Evolutionary conservation across 352 stramenopile species (phyloP).

Genomic region (Phytopythium oedochilum): DNA sequence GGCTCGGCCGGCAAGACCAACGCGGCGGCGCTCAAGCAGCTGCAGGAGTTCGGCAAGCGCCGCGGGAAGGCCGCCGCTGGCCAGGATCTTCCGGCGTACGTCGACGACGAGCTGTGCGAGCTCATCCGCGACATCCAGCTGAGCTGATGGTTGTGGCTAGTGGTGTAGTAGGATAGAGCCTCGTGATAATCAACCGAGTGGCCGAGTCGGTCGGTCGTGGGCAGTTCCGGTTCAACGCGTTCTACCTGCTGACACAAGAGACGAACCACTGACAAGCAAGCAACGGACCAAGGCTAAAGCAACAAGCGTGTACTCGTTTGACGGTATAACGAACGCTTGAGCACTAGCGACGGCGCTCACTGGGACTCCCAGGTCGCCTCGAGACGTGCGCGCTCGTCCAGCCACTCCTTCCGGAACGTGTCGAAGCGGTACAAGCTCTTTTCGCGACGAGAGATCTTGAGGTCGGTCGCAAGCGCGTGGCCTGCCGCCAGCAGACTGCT

Average conservation of each 20-base stretch:
- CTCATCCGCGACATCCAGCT: slow-evolving; percentile 52
- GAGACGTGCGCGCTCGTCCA: slow-evolving; percentile 61
- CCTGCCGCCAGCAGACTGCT: slow-evolving; percentile 19
- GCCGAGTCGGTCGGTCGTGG: no score
- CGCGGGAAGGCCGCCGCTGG: slow-evolving; percentile 13
- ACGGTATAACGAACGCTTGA: no score
- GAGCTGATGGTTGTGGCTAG: slow-evolving; percentile 3
- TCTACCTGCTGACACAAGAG: not conserved
- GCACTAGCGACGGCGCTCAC: slow-evolving; percentile 2
- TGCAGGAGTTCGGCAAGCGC: slow-evolving; percentile 29
- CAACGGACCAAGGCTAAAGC: not conserved
- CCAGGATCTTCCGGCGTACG: slow-evolving; percentile 21
- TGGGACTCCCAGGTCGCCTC: slow-evolving; percentile 53
- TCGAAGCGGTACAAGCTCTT: slow-evolving; percentile 69
- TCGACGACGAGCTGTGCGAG: slow-evolving; percentile 44
- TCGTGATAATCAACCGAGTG: no score
- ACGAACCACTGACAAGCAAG: no score
- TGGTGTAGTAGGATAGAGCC: not conserved
- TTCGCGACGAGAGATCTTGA: slow-evolving; percentile 68
- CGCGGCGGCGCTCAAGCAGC: slow-evolving; percentile 22
- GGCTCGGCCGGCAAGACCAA: slow-evolving; percentile 16
- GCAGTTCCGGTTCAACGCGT: no score
- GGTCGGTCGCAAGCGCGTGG: slow-evolving; percentile 33
- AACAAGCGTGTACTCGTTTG: not conserved
- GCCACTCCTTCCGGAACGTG: slow-evolving; percentile 65